Percentiles rank a stretch among this genome's conserved stretches.
phyloP scores from a whole-genome alignment of 2,329 filamentous ascomycete genomes.

The Aspergillus novoparasiticus region DNA sequence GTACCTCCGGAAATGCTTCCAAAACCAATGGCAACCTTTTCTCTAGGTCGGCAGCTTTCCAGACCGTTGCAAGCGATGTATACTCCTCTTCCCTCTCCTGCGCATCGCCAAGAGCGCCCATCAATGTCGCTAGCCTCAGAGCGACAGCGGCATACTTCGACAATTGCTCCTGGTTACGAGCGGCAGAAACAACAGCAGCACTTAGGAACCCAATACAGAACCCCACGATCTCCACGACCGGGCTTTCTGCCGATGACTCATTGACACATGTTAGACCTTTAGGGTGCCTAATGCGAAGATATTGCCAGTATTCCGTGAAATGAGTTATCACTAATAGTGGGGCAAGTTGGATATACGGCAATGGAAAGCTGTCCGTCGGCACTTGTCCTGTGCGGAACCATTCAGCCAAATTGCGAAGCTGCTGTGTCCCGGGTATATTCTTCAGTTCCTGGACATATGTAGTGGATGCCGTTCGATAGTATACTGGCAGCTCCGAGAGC shows the following conservation, averaged over 20 bases:
- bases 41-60: constrained; percentile 9
- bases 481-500: constrained; percentile 15
- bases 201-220: constrained; percentile 25
- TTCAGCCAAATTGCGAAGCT: constrained; percentile 11
- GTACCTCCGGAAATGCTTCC: constrained; percentile 12
- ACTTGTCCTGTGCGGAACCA: constrained; percentile 17
- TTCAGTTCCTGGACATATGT: constrained; percentile 11
- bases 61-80: constrained; percentile 19
- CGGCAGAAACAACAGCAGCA: constrained; percentile 14
- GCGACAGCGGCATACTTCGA: constrained; percentile 15
- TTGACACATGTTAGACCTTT: neutral
- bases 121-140: constrained; percentile 16
- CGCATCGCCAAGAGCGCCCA: constrained; percentile 20
- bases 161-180: constrained; percentile 2
- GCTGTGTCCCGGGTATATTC: constrained; percentile 3
- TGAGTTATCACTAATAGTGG: constrained; percentile 23
- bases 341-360: constrained; percentile 21
- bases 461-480: constrained; percentile 11
- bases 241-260: neutral
- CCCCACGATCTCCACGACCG: constrained; percentile 17
- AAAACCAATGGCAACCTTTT: constrained; percentile 5
- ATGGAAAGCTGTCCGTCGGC: constrained; percentile 13
- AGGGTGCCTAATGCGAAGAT: constrained; percentile 5
- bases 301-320: constrained; percentile 19
- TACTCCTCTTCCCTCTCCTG: constrained; percentile 18